Evolutionary conservation across 106 monocot genomes (phyloP).

Genomic region (Dioscorea alata): DNA sequence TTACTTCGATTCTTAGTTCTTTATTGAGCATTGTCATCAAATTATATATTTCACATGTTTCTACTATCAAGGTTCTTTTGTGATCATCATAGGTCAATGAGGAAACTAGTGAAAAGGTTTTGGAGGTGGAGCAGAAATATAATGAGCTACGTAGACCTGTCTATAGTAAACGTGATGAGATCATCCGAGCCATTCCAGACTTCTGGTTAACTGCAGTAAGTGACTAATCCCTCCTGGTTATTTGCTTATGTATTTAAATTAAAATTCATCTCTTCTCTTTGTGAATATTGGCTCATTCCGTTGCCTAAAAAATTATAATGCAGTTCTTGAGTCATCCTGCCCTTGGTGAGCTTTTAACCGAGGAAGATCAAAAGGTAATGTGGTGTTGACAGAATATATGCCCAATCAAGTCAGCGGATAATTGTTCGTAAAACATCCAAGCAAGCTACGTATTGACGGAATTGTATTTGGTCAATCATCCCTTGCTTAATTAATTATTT

Average conservation of each 20-base stretch:
- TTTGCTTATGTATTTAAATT: too few relatives aligned
- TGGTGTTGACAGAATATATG: not conserved
- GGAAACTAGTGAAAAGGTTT: constrained; percentile 92
- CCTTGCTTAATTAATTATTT: not conserved
- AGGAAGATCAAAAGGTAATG: constrained; percentile 83
- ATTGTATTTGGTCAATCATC: too few relatives aligned
- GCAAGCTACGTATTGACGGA: too few relatives aligned
- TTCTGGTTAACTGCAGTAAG: constrained; percentile 93
- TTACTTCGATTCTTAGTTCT: too few relatives aligned
- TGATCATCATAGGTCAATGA: constrained; percentile 54
- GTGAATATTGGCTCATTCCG: not conserved
- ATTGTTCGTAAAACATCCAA: not conserved
- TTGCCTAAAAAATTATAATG: not conserved
- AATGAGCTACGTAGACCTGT: constrained; percentile 90
- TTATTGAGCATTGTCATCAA: too few relatives aligned
- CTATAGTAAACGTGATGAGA: constrained; percentile 56
- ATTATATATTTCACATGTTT: too few relatives aligned
- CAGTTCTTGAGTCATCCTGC: constrained; percentile 90
- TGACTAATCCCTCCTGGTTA: not conserved
- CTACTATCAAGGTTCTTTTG: too few relatives aligned
- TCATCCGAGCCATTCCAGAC: constrained; percentile 87
- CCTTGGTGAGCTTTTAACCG: constrained; percentile 57
- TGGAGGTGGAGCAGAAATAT: constrained; percentile 96
- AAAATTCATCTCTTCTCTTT: not conserved
- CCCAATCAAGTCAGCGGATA: not conserved